Conservation (phyloP, 345 rosid species). For the Eutrema yunnanense region DNA sequence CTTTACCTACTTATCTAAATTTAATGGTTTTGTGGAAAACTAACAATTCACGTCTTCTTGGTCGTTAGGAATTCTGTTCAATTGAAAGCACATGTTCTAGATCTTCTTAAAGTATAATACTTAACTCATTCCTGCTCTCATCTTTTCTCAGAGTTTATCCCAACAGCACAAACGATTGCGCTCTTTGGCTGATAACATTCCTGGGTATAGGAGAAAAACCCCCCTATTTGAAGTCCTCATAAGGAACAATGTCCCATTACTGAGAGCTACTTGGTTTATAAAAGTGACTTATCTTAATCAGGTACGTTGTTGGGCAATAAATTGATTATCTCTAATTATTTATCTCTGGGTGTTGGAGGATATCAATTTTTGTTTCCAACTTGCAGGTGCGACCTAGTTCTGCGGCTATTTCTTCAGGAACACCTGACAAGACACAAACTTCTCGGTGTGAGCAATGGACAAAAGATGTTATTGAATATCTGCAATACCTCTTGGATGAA, state of each 20-base stretch:
- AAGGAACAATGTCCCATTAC: slow-evolving; percentile 89
- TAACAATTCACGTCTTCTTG: slow-evolving; percentile 1
- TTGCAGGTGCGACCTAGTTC: slow-evolving; percentile 79
- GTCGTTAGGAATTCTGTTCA: not conserved
- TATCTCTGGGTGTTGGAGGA: slow-evolving; percentile 11
- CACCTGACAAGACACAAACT: slow-evolving; percentile 53
- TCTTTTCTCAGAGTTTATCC: slow-evolving; percentile 56
- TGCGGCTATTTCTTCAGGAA: slow-evolving; percentile 56
- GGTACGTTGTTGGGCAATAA: slow-evolving; percentile 36
- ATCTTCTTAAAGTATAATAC: not conserved
- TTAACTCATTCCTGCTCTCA: slow-evolving; percentile 11
- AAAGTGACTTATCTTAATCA: slow-evolving; percentile 97
- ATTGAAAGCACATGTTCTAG: not conserved
- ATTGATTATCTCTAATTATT: not conserved
- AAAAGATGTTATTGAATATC: slow-evolving; percentile 86
- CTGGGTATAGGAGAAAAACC: slow-evolving; percentile 67
- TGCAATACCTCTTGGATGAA: slow-evolving; percentile 83
- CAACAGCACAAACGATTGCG: slow-evolving; percentile 84
- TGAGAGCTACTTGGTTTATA: slow-evolving; percentile 95
- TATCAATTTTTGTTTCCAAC: slow-evolving; percentile 25
- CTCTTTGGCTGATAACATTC: slow-evolving; percentile 87
- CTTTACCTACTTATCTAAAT: not conserved
- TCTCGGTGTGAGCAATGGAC: slow-evolving; percentile 92
- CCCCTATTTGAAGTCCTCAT: slow-evolving; percentile 87
- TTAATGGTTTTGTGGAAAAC: not conserved